These are phyloP conservation scores for Clarkia xantiana DNA, from an alignment of 345 rosid genomes.

Conservation along the genomic window DNA sequence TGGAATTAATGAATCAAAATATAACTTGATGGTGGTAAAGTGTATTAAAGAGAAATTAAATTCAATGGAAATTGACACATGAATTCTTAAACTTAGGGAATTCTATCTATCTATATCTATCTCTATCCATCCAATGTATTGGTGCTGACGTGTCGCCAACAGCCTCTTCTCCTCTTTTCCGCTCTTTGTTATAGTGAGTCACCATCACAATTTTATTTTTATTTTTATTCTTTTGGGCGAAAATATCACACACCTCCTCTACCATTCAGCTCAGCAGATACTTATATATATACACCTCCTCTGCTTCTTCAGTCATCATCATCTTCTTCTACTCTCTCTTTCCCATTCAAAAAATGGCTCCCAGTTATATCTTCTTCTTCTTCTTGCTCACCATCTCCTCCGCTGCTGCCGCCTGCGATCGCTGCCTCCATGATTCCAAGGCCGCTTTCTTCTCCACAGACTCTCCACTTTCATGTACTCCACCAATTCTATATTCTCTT, in stretches of 20 bases:
- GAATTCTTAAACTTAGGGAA: no score
- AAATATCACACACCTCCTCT: constrained; percentile 3
- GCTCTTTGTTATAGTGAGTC: neutral
- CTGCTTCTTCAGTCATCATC: constrained; percentile 20
- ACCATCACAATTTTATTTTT: no score
- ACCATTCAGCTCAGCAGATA: neutral
- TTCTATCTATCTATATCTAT: no score
- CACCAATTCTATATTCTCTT: neutral
- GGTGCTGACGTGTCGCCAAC: constrained; percentile 42
- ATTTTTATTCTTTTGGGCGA: constrained; percentile 3
- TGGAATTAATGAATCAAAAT: neutral
- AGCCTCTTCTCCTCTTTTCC: neutral
- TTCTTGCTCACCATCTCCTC: constrained; percentile 28
- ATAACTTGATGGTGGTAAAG: neutral
- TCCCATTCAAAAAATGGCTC: constrained; percentile 6
- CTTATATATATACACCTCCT: neutral
- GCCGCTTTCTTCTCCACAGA: constrained; percentile 55
- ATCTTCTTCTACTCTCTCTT: constrained; percentile 18
- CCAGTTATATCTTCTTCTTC: constrained; percentile 6
- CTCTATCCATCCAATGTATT: no score
- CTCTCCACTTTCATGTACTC: constrained; percentile 53
- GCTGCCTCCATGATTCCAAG: constrained; percentile 61
- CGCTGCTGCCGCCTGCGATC: constrained; percentile 74
- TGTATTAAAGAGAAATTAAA: neutral
- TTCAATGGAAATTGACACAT: no score